Conservation (phyloP, 2,329 filamentous ascomycete species). For the Sordariomycetes sp. region DNA sequence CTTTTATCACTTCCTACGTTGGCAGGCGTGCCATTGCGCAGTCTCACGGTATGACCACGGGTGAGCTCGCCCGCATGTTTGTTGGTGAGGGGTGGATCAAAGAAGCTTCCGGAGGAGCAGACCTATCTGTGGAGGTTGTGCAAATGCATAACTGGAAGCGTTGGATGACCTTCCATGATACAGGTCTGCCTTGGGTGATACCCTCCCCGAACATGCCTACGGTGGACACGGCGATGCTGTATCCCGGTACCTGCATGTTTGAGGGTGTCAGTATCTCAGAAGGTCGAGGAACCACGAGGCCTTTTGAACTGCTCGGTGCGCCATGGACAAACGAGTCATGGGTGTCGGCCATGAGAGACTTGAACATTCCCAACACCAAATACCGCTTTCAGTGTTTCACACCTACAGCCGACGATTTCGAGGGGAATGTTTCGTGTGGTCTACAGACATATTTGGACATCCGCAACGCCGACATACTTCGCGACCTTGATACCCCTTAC, state of each 20-base stretch:
- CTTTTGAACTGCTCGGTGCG: conserved; percentile 8
- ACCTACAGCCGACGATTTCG: conserved; percentile 6
- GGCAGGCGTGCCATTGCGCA: conserved; percentile 7
- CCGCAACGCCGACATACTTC: background rate
- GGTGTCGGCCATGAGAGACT: conserved; percentile 5
- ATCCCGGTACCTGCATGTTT: conserved; percentile 8
- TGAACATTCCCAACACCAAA: conserved; percentile 4
- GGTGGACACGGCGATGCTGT: conserved; percentile 6
- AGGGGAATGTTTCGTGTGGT: conserved; percentile 4
- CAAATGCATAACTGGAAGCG: conserved; percentile 7
- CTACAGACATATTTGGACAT: conserved; percentile 6
- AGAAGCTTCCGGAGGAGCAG: conserved; percentile 2
- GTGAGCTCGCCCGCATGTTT: conserved; percentile 8
- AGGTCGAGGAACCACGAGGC: conserved; percentile 6
- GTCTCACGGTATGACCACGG: conserved; percentile 8
- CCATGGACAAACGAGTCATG: conserved; percentile 9
- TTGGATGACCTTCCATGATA: conserved; percentile 6
- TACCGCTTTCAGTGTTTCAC: conserved; percentile 9
- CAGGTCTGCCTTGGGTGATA: conserved; percentile 7
- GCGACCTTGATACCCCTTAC: conserved; percentile 5
- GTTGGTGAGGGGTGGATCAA: conserved; percentile 7
- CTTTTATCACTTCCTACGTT: conserved; percentile 4
- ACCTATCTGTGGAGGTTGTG: conserved; percentile 3
- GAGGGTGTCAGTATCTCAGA: conserved; percentile 7
- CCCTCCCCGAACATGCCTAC: conserved; percentile 9